Evolutionary conservation across 305 asterid species (phyloP).

Genomic region (Fraxinus latifolia): DNA sequence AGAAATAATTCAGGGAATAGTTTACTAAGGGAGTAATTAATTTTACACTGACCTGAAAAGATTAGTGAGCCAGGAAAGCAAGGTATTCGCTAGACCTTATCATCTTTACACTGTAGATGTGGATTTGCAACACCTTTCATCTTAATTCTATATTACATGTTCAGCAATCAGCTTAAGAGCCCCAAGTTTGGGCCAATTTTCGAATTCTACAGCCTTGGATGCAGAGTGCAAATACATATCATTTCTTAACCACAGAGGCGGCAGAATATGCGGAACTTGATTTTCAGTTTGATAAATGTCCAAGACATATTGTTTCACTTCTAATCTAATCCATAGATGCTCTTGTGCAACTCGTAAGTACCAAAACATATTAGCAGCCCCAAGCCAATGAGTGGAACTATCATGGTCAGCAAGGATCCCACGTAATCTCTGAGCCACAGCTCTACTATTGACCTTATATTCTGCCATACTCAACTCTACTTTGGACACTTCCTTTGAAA

Average conservation of each 20-base stretch:
- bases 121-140: not conserved
- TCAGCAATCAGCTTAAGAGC: not conserved
- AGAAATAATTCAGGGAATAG: not conserved
- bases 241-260: not conserved
- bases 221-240: not conserved
- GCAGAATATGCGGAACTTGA: not conserved
- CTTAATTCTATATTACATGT: not conserved
- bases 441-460: not conserved
- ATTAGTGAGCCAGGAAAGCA: not conserved
- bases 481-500: not conserved
- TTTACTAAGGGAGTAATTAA: not conserved
- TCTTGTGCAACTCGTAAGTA: not conserved
- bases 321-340: not conserved
- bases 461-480: not conserved
- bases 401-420: not conserved
- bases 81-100: not conserved
- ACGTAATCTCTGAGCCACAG: not conserved
- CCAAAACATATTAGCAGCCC: not conserved
- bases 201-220: not conserved
- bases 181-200: not conserved
- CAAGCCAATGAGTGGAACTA: not conserved
- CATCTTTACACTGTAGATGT: not conserved
- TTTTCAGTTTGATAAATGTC: not conserved
- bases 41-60: not conserved
- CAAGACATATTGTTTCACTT: not conserved